Evolutionary conservation across 1,139 yeast genomes (phyloP).

Genomic region (Geotrichum bryndzae): DNA sequence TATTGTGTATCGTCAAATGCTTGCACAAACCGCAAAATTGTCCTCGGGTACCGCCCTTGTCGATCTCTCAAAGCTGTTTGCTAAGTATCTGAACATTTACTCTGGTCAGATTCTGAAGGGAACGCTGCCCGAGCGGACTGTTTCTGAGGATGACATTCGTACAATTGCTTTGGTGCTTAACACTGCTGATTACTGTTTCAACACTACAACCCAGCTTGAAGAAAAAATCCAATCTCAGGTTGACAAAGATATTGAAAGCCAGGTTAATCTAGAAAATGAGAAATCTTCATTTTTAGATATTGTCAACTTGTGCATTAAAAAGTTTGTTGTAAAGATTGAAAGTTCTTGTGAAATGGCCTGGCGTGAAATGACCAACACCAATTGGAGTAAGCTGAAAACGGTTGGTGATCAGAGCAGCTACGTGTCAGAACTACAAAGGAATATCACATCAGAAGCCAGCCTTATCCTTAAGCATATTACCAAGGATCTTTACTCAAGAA

Average conservation of each 20-base stretch:
- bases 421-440: conserved; percentile 50
- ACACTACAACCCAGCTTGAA: conserved; percentile 71
- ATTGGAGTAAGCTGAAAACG: conserved; percentile 61
- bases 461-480: conserved; percentile 56
- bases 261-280: conserved; percentile 48
- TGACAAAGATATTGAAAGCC: conserved; percentile 37
- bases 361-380: conserved; percentile 78
- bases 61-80: conserved; percentile 59
- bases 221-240: conserved; percentile 53
- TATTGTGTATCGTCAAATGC: conserved; percentile 61
- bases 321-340: conserved; percentile 54
- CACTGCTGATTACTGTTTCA: conserved; percentile 84
- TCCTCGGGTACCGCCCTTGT: conserved; percentile 64
- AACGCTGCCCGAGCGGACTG: conserved; percentile 44
- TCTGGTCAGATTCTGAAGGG: conserved; percentile 56
- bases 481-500: conserved; percentile 65
- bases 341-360: conserved; percentile 63
- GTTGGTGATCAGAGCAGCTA: conserved; percentile 71
- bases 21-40: conserved; percentile 70
- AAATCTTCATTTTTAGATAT: conserved; percentile 53
- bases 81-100: conserved; percentile 62
- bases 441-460: conserved; percentile 44
- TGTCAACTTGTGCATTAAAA: conserved; percentile 53
- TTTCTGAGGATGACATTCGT: conserved; percentile 53
- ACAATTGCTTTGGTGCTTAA: conserved; percentile 69